Base-by-base conservation (phyloP, 257 asterid species). In the Salvia miltiorrhiza region DNA sequence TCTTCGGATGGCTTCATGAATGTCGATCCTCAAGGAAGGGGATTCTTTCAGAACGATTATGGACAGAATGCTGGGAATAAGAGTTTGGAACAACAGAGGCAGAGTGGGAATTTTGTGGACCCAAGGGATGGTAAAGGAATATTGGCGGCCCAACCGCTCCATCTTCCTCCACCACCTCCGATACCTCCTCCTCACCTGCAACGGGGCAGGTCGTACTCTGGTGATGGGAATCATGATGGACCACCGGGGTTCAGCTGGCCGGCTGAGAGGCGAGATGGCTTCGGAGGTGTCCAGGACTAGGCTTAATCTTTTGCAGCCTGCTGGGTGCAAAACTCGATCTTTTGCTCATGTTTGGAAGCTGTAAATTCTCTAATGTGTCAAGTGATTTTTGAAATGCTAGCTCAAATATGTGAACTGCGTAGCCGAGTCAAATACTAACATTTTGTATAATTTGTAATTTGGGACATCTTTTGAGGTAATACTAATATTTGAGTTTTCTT, bases 191-290 rank as follows among this genome's bases (percentile, higher is more conserved):
- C 77, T 9, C 90, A 81, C 59, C 48, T 77, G 73, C 84, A 81
- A 69, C 81, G 80, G 26, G 91, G 91, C 62, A 79, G 89, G 50
- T 80, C 86, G n/a, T 86, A 70, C 73, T 72, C 95, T 0, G 83
- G 81, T 66, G 95, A 85, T 16, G 67, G 79, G 21, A 84, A 73
- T 71, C 81, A 64, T 54, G 98, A 90, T 44, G 87, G 88, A 3
- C 90, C 86, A 11, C 93, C 91, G 4, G 90, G 90, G 58, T 88
- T 90, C 60, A 83, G 89, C 26, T 90, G 95, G 90, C 90, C 78
- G 30, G 74, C 74, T 21, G 90, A 87, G 70, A 73, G 87, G 60
- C 85, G 76, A 13, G 89, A 78, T 75, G 69, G 79, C 67, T 87
- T 77, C 70, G 81, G 86, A 28, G 85, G 78, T 58, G 74, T 19